A percentile compares a stretch with the other conserved stretches of the same genome.
These are phyloP conservation scores for Odonthalia washingtoniensis DNA, from an alignment of 31 red algal species.

Conservation along the genomic window DNA sequence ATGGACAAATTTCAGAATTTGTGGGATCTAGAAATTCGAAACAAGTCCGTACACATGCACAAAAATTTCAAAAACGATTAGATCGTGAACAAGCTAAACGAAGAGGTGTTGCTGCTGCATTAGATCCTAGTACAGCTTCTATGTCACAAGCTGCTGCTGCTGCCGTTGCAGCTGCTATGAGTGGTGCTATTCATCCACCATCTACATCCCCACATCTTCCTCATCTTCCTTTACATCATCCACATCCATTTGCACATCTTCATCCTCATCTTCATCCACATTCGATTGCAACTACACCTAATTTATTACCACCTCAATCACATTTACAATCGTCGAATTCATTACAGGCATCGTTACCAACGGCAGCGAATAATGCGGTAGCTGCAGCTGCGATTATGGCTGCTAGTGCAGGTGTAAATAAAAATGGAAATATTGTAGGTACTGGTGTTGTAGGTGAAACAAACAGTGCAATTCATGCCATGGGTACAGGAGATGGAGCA, in stretches of 20 bases:
- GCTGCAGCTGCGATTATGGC: too few relatives aligned
- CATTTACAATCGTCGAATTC: too few relatives aligned
- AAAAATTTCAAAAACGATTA: constrained; percentile 88
- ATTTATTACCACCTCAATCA: constrained; percentile 27
- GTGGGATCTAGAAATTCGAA: constrained; percentile 93
- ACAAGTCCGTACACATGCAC: constrained; percentile 98
- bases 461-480: neutral
- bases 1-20: constrained; percentile 79
- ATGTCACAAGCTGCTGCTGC: constrained; percentile 53
- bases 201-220: too few relatives aligned
- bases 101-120: constrained; percentile 15
- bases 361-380: too few relatives aligned
- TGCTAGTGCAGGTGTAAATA: constrained; percentile 3
- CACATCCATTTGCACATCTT: constrained; percentile 7
- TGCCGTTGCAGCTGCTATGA: constrained; percentile 59
- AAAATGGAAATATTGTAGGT: constrained; percentile 10
- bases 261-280: constrained; percentile 5
- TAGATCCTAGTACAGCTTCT: neutral
- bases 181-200: constrained; percentile 55
- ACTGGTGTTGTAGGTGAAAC: neutral
- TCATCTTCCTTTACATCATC: neutral
- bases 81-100: constrained; percentile 78
- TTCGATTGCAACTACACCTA: constrained; percentile 16
- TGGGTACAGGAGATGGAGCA: neutral
- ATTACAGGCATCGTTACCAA: too few relatives aligned